Evolutionary conservation across 2,329 filamentous ascomycete genomes (phyloP), one percentile per base, ranked within the genome.

Genomic region (Aureobasidium namibiae): DNA sequence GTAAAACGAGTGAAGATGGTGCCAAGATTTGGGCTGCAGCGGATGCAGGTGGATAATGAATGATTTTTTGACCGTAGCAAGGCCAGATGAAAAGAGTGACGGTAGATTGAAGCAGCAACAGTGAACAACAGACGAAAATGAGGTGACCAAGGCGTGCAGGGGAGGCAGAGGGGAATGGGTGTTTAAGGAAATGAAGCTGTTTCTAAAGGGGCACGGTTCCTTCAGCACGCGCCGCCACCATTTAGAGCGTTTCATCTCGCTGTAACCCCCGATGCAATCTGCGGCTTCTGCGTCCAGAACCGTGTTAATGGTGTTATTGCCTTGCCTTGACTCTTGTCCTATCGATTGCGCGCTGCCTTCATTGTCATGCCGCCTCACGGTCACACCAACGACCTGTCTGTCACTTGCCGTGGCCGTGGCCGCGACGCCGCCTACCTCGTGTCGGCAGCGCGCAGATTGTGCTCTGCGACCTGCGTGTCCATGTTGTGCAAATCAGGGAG

Each of bases 231-330:
- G 52, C 52, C 52, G 39, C 52, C 52, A 56, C 31, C 46, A 33
- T 46, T 48, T 57, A 57, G 54, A 39, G 23, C 54, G 54, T 57
- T 57, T 57, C 54, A 57, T 39, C 42, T 45, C 23, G 36, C 18
- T 23, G 29, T 29, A n/a, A 23, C 41, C 52, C 39, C 52, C 52
- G 50, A 54, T 42, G 38, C 52, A 34, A 39, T 45, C 39, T 56
- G 52, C 39, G 52, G 52, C 39, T 34, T 56, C 52, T 56, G 52
- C 52, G 52, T 45, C 24, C 29, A 44, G 42, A 31, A 46, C 54
- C 41, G n/a, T n/a, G n/a, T n/a, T n/a, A n/a, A n/a, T n/a, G n/a
- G 41, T 57, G 54, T 57, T 57, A 57, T 57, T 57, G n/a, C 54
- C 54, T 57, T 38, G 39, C 39, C 38, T 45, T 49, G 52, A 36